Percentiles rank a stretch among this genome's conserved stretches.
phyloP scores from a whole-genome alignment of 2,329 filamentous ascomycete genomes.

The Pseudopyrenochaeta lycopersici region DNA sequence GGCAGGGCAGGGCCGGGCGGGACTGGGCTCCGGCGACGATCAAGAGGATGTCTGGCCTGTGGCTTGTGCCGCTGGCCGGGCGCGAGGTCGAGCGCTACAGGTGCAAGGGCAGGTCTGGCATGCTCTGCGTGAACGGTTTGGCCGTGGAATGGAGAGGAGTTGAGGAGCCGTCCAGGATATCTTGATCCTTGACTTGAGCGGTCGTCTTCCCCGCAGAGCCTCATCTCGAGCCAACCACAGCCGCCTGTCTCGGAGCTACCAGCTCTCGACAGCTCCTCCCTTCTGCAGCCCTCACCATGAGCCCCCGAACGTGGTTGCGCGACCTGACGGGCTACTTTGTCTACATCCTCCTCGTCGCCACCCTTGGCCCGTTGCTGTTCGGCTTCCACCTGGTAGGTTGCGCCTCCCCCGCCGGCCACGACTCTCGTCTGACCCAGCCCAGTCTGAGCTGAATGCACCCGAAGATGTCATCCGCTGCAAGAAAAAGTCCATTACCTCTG shows the following conservation, averaged over 20 bases:
- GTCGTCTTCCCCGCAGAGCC: conserved; percentile 32
- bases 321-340: conserved; percentile 78
- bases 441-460: conserved; percentile 95
- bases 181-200: not conserved
- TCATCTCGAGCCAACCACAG: conserved; percentile 21
- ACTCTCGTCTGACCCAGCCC: conserved; percentile 27
- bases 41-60: not conserved
- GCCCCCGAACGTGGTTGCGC: conserved; percentile 50
- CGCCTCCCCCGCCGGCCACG: conserved; percentile 5
- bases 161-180: not conserved
- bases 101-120: not conserved
- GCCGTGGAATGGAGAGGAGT: not conserved
- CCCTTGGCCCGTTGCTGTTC: conserved; percentile 89
- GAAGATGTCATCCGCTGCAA: conserved; percentile 92
- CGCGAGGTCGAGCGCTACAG: not conserved
- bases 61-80: not conserved
- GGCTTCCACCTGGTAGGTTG: conserved; percentile 83
- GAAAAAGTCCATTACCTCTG: conserved; percentile 62
- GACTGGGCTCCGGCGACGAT: conserved; percentile 1
- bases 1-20: not conserved
- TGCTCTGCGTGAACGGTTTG: not conserved
- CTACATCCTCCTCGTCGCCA: conserved; percentile 77
- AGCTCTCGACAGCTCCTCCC: not conserved
- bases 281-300: conserved; percentile 42
- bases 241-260: conserved; percentile 4